Evolutionary conservation across 208 protist genomes (phyloP), one percentile per base, ranked within the genome.

Genomic region (Herpetomonas samuelpessoai): DNA sequence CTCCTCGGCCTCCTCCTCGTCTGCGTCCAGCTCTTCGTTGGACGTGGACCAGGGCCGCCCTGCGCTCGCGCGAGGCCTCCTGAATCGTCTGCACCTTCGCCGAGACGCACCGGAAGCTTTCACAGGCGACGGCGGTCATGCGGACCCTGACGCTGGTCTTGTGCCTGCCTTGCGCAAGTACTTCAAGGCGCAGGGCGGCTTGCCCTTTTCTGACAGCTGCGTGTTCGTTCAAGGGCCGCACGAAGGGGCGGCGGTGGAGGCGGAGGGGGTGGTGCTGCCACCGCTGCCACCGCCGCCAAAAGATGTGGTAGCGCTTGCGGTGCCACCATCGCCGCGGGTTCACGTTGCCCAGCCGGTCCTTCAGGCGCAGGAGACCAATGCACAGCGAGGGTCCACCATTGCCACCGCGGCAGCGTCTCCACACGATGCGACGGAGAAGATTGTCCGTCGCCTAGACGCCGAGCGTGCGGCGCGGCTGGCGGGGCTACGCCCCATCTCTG

Each of bases 361-460:
- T n/a, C n/a, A n/a, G n/a, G n/a, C 66, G 25, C 26, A 22, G 2
- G 58, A 65, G 46, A 35, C 65, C 14, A 41, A 65, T 51, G 58
- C 58, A 53, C 61, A 59, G 66, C 65, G 65, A 44, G 53, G 59
- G 45, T 39, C 59, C 2, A 54, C 35, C 30, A 62, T 38, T 59
- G 52, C 22, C 3, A 0, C 16, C 2, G 47, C 41, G 18, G 3
- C 49, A 2, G 19, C 39, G 3, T n/a, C 27, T 18, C 0, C 60
- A 22, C 51, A 21, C 16, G 12, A 21, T 1, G 0, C 21, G 6
- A 28, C 38, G 50, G 26, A 9, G 29, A 28, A 41, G 35, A 14
- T 41, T 6, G 35, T 41, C 9, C 6, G 35, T 6, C 6, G 35
- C 9, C 6, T 41, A 41, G 35, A 41, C 35, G 35, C 35, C 35